Conservation (phyloP, 495 filamentous ascomycete species). For the Viridothelium virens region DNA sequence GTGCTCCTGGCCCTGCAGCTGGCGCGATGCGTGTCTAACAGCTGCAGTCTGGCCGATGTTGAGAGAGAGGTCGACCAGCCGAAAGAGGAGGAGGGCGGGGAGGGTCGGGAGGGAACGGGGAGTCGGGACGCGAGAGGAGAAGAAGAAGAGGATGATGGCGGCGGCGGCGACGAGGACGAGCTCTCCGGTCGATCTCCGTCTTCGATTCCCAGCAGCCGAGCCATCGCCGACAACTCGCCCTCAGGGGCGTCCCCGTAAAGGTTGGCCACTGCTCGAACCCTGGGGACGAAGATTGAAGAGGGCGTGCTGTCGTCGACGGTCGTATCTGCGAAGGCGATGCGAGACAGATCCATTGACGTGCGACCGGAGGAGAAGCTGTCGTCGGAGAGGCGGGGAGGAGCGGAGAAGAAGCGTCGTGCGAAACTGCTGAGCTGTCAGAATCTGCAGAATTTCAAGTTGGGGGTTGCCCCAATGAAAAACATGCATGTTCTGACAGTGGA, state of each 20-base stretch:
- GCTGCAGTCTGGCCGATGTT: neutral
- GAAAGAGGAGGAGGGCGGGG: neutral
- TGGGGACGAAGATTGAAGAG: neutral
- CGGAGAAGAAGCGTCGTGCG: neutral
- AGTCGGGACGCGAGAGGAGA: too few species aligned
- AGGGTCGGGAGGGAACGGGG: too few species aligned
- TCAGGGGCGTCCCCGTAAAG: neutral
- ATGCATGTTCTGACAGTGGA: neutral
- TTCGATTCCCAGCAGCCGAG: neutral
- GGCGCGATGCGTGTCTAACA: too few species aligned
- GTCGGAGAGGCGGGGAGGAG: too few species aligned
- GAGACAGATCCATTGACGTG: too few species aligned
- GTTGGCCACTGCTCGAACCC: neutral
- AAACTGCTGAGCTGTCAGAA: neutral
- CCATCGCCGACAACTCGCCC: neutral
- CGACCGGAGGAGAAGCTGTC: neutral
- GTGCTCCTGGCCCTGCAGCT: too few species aligned
- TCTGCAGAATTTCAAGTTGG: neutral
- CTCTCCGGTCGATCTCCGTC: neutral
- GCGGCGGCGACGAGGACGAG: too few species aligned
- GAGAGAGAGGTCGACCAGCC: neutral
- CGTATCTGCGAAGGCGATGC: neutral
- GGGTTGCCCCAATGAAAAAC: neutral
- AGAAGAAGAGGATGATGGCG: too few species aligned
- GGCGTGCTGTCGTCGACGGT: neutral